phyloP scores from a whole-genome alignment of 495 filamentous ascomycete species.

The Annulohypoxylon nitens region DNA sequence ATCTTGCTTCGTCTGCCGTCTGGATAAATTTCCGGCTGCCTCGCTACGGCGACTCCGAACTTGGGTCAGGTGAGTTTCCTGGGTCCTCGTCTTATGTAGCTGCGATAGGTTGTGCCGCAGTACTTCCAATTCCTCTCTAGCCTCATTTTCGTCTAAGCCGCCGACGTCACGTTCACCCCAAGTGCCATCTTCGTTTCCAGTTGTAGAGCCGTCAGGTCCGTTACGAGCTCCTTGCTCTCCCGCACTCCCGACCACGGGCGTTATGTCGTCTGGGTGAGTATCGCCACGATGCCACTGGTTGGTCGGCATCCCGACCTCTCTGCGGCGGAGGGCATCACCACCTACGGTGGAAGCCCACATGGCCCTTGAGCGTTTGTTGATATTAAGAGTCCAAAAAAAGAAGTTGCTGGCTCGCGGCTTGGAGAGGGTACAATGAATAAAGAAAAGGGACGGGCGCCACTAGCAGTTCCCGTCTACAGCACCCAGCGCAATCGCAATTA shows the following conservation, averaged over 20 bases:
- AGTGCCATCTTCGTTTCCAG: slow-evolving; percentile 62
- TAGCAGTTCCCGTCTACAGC: neutral
- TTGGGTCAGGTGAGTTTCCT: slow-evolving; percentile 46
- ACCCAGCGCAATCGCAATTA: neutral
- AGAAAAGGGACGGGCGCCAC: neutral
- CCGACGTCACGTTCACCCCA: slow-evolving; percentile 83
- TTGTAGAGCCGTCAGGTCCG: neutral
- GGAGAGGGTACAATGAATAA: neutral
- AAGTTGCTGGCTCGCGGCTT: neutral
- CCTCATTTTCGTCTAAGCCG: slow-evolving; percentile 70
- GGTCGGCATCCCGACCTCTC: slow-evolving; percentile 34
- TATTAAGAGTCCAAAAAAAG: neutral
- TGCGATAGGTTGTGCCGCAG: slow-evolving; percentile 74
- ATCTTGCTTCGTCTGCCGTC: slow-evolving; percentile 33
- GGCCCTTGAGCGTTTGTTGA: neutral
- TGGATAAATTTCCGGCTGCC: slow-evolving; percentile 23
- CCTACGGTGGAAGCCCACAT: slow-evolving; percentile 46
- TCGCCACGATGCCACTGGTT: slow-evolving; percentile 47
- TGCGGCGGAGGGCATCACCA: slow-evolving; percentile 34
- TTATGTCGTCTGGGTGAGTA: slow-evolving; percentile 28
- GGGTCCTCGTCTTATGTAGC: slow-evolving; percentile 67
- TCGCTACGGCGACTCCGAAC: slow-evolving; percentile 28
- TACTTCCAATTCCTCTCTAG: slow-evolving; percentile 79
- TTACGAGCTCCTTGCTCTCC: neutral
- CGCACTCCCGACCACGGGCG: slow-evolving; percentile 1